Percentiles rank a stretch among this genome's conserved stretches.
phyloP scores from a whole-genome alignment of 164 flowering plant genomes.

The Tetracentron sinense region DNA sequence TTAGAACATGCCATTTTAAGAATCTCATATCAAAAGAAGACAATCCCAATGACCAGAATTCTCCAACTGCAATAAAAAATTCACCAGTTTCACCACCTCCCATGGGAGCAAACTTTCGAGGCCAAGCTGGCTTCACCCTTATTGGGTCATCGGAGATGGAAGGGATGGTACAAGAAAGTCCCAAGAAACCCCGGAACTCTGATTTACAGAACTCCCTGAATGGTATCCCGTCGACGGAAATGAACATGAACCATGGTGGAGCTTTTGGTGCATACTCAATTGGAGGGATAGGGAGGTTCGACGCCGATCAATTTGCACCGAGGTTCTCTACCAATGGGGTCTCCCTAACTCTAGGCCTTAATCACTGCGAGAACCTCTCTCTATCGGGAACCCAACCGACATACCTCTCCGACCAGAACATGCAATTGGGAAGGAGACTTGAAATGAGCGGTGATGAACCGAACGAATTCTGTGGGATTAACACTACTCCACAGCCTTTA shows the following conservation, averaged over 20 bases:
- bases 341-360: conserved; percentile 86
- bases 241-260: conserved; percentile 52
- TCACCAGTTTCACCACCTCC: conserved; percentile 37
- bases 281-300: conserved; percentile 67
- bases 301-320: conserved; percentile 53
- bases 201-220: conserved; percentile 37
- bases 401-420: conserved; percentile 59
- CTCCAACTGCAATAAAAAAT: conserved; percentile 25
- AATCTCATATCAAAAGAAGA: conserved; percentile 34
- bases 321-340: conserved; percentile 71
- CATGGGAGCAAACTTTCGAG: conserved; percentile 25
- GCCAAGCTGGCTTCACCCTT: conserved; percentile 55
- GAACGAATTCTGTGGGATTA: conserved; percentile 46
- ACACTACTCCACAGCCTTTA: conserved; percentile 37
- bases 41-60: conserved; percentile 23
- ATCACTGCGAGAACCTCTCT: conserved; percentile 68
- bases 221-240: conserved; percentile 34
- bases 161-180: conserved; percentile 49
- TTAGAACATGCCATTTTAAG: conserved; percentile 22
- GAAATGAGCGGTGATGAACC: conserved; percentile 42
- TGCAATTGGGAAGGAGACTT: conserved; percentile 59
- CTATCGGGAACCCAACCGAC: conserved; percentile 54
- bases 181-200: conserved; percentile 54
- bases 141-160: conserved; percentile 55
- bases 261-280: conserved; percentile 68